Evolutionary conservation across 2,329 filamentous ascomycete genomes (phyloP), one percentile per base, ranked within the genome.

Genomic region (Epichloe amarillans): DNA sequence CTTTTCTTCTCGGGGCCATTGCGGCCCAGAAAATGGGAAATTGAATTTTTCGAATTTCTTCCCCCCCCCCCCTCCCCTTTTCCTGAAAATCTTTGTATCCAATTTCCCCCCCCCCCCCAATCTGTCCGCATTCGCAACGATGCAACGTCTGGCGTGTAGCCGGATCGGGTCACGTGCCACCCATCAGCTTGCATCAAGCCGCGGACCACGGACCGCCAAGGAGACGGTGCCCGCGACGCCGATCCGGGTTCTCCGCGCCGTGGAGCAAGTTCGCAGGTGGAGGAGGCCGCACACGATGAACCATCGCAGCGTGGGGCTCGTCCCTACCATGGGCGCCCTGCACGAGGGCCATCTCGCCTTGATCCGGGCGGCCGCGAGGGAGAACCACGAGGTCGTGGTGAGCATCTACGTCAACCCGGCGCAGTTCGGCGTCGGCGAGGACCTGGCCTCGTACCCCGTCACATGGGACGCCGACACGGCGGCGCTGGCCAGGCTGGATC

Each of bases 241-340:
- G 3, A 84, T 88, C 56, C 79, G 79, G 54, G 68, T 96, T 60
- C 85, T 95, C 64, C 86, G 87, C 59, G 78, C 87, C 65, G 82
- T 93, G 53, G 71, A 82, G 14, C 73, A 80, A 11, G 72, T 95
- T 48, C 86, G 88, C 39, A 67, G 75, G 59, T 85, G 84, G 73
- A 82, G 88, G 37, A 75, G 72, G 21, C 76, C 81, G 40, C 80
- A 89, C 53, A 69, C 81, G 37, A 69, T 81, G 53, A 75, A 82
- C 61, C 78, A 84, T 59, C 80, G 84, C 52, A 83, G 82, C 43
- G 82, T 98, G 52, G 88, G 86, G 53, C 80, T 98, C 30, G 89
- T 98, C 37, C 93, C 93, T 1, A 98, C 93, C 35, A 97, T 98
- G 93, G 93, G 93, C 55, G 93, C 93, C 47, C 77, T 98, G n/a